phyloP scores from a whole-genome alignment of 257 asterid species.

The Verbena officinalis region DNA sequence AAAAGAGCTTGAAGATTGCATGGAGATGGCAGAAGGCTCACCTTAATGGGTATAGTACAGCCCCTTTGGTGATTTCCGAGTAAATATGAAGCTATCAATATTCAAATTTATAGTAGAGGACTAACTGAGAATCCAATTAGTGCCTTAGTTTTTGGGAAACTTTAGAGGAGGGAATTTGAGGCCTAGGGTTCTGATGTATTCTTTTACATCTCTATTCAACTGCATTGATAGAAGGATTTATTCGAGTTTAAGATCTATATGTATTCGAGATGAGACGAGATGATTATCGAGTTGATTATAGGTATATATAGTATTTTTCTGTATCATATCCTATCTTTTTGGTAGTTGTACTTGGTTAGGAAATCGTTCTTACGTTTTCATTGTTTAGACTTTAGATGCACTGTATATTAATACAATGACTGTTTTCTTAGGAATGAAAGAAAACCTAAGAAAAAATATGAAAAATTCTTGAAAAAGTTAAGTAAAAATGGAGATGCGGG shows the following conservation, averaged over 20 bases:
- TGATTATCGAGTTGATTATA: conserved; percentile 32
- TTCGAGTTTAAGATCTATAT: conserved; percentile 19
- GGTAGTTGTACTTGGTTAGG: no score
- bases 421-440: no score
- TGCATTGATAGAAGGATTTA: conserved; percentile 19
- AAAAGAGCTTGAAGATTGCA: conserved; percentile 69
- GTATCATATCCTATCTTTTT: conserved; percentile 14
- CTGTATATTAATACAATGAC: no score
- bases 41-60: conserved; percentile 54
- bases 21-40: conserved; percentile 99
- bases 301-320: conserved; percentile 28
- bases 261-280: neutral
- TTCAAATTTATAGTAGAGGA: conserved; percentile 34
- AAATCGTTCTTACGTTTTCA: no score
- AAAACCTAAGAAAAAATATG: no score
- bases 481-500: conserved; percentile 75
- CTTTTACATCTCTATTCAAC: conserved; percentile 36
- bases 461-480: no score
- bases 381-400: no score
- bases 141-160: conserved; percentile 20
- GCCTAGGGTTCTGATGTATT: conserved; percentile 31
- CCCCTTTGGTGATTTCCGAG: conserved; percentile 44
- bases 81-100: conserved; percentile 31
- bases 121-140: conserved; percentile 33
- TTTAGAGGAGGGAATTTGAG: conserved; percentile 28